A percentile compares a stretch with the other conserved stretches of the same genome.
These are phyloP conservation scores for Linnemannia exigua DNA, from an alignment of 192 early-diverging fungal genomes.

Conservation along the genomic window DNA sequence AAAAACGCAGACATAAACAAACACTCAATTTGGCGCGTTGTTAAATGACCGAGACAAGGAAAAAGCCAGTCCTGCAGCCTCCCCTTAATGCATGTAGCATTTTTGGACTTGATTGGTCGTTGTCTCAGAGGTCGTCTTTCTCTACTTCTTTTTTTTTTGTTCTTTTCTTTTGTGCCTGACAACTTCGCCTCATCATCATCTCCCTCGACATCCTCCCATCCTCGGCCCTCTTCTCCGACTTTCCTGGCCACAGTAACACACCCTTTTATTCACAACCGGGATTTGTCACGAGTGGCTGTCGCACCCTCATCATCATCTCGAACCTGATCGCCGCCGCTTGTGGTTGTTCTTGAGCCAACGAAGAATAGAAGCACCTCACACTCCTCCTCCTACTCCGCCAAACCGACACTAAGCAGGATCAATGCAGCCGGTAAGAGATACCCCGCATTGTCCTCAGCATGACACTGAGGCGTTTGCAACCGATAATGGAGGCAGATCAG, in stretches of 20 bases:
- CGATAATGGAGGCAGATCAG: background rate
- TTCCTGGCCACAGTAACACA: background rate
- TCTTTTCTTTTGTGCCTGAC: background rate
- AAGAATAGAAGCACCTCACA: background rate
- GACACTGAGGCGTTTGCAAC: background rate
- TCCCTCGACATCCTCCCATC: background rate
- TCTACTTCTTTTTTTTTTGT: background rate
- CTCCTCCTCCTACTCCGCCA: background rate
- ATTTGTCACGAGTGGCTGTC: background rate
- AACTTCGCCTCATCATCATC: background rate
- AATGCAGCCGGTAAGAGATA: conserved; percentile 3
- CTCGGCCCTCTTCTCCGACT: background rate
- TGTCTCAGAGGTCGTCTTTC: background rate
- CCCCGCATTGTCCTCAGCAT: background rate
- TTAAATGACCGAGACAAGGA: no score
- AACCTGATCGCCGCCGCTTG: background rate
- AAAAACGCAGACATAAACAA: no score
- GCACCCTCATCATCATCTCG: conserved; percentile 3
- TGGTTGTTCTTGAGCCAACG: background rate
- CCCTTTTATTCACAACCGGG: background rate
- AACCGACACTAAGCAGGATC: conserved; percentile 4
- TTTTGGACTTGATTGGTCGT: background rate
- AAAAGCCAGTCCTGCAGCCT: background rate
- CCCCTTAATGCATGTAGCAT: background rate
- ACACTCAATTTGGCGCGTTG: no score